Evolutionary conservation across 23 red algal genomes (phyloP), one percentile per base, ranked within the genome.

Genomic region (Agarophyton chilense): DNA sequence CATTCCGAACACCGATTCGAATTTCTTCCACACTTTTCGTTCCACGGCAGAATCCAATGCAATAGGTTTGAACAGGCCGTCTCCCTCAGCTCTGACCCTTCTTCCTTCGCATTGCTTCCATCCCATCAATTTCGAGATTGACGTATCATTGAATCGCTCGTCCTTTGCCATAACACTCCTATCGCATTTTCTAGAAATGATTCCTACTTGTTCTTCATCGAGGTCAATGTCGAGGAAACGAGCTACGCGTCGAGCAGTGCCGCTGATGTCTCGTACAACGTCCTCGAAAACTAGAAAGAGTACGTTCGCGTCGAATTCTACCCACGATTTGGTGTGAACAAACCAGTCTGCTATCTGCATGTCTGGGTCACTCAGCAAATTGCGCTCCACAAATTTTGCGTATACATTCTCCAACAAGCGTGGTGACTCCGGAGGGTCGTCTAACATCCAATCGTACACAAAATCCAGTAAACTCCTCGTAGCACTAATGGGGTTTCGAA

Each of bases 151-250:
- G 35, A 81, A 81, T 44, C 77, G 45, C 0, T 18, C 10, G 28
- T 81, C 77, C 1, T 35, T 43, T 11, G 77, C 77, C 77, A 81
- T 81, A 45, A 7, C 3, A n/a, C 10, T 39, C 26, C 77, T 57
- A 42, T 61, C 53, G 29, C 77, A 81, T 21, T 81, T 81, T 56
- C 22, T 32, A 0, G 29, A n/a, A 1, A 81, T 45, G 10, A 33
- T 4, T 32, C 63, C 34, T 11, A 81, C 77, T 62, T 81, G 77
- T 63, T 81, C 26, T 10, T 55, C 36, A 55, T 24, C 26, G 1
- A 81, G 3, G 24, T 81, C 77, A 25, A 81, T 62, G 50, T 33
- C 77, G 0, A 81, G 24, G 28, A 63, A 81, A 44, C 77, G 77
- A 55, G 53, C 52, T 44, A 81, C 14, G 49, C 50, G 77, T 44